Base-by-base conservation (phyloP, 23 red algal species). In the Pyropia haitanensis region DNA sequence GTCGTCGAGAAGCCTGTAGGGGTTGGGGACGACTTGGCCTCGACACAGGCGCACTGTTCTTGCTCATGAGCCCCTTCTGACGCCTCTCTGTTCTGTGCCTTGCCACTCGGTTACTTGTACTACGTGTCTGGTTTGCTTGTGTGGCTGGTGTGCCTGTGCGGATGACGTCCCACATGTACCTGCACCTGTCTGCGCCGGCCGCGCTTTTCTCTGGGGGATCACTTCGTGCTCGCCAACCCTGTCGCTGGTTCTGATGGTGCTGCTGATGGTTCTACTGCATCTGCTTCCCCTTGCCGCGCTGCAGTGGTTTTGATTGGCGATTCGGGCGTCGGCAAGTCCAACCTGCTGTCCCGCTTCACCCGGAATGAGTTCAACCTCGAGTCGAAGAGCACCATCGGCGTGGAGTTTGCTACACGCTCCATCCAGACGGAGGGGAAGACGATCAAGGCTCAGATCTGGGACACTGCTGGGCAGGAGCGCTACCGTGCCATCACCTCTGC, bases 381-480 rank as follows among this genome's bases (percentile, higher is more conserved):
- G 60, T 95, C 90, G 13, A 95, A 95, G 71, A 83, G 76, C 24
- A 95, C 90, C 44, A 95, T 95, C 51, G 90, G 90, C 27, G 90
- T 95, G 20, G 90, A 95, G 68, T 95, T 95, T 75, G 90, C 90
- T 2, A 95, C 90, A 62, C 83, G 84, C 32, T 88, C 83, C 14
- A 78, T 95, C 33, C 90, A 95, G 61, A 71, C 64, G 14, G 81
- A 95, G 58, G 90, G 90, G 48, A 95, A 95, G 77, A 88, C 72
- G 24, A 83, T 95, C 81, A 95, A 95, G 64, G 81, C 90, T 13
- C 90, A 95, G 65, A 95, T 95, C 50, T 95, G 90, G 90, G 90
- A 95, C 53, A 95, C 90, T 16, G 90, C 90, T 19, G 90, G 90
- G 5, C 90, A 95, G 71, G 90, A 95, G 68, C 80, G 90, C 19